Evolutionary conservation across 2,329 filamentous ascomycete species (phyloP).

Genomic region (Fonsecaea pedrosoi): DNA sequence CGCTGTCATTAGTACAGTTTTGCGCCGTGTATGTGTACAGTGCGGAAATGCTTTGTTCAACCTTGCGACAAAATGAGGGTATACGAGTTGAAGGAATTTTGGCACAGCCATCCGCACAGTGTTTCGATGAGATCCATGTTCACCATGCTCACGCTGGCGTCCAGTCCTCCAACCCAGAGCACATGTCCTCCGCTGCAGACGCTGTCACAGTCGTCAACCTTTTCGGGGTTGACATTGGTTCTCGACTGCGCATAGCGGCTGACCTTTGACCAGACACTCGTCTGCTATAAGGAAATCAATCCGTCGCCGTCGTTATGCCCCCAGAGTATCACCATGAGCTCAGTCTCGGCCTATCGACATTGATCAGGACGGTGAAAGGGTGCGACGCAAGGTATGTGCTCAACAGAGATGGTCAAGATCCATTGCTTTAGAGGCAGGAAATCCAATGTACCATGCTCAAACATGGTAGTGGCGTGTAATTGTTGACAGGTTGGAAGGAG

Average conservation of each 20-base stretch:
- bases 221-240: conserved; percentile 40
- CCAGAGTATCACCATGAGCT: conserved; percentile 44
- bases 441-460: conserved; percentile 32
- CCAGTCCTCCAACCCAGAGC: conserved; percentile 47
- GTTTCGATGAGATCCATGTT: conserved; percentile 42
- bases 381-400: conserved; percentile 20
- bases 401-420: conserved; percentile 23
- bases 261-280: conserved; percentile 47
- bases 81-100: conserved; percentile 44
- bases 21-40: conserved; percentile 47
- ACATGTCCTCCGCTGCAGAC: conserved; percentile 50
- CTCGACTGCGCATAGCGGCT: conserved; percentile 43
- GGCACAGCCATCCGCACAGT: conserved; percentile 44
- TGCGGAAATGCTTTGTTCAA: conserved; percentile 29
- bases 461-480: conserved; percentile 12
- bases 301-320: conserved; percentile 45
- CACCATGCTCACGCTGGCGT: conserved; percentile 49
- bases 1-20: conserved; percentile 48
- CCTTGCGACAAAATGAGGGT: conserved; percentile 40
- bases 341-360: conserved; percentile 44
- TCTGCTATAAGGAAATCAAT: conserved; percentile 43
- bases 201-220: conserved; percentile 47
- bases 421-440: conserved; percentile 35
- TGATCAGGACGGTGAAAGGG: conserved; percentile 33
- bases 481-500: neutral